Base-by-base conservation (phyloP, 306 rosid genomes). In the Malus asiatica region DNA sequence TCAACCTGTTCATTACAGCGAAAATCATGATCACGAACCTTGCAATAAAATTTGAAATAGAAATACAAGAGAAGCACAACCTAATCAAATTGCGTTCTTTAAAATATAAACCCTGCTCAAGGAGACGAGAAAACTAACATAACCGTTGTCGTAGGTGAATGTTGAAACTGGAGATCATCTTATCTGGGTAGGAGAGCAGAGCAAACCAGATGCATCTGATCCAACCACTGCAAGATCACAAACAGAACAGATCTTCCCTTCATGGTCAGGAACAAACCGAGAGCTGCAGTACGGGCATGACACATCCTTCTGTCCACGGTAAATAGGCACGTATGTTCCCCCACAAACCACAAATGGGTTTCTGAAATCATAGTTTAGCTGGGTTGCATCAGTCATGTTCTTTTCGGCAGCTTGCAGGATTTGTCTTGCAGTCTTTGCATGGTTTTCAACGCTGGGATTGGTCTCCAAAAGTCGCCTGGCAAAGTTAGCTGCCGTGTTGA, bases 281-380 rank as follows among this genome's bases (percentile, higher is more conserved):
- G 97, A 83, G 82, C 85, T 92, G 69, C 97, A 92, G 71, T 88
- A 92, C 0, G 97, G 92, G 83, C 97, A 92, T 70, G 90, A 84
- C 12, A 77, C 88, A 76, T 92, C 96, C 83, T 88, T 92, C 81
- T 92, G 96, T 59, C 97, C 97, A 11, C 96, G 86, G 76, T 92
- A 92, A 57, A 92, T 90, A 19, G 97, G 97, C 63, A 87, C 90
- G 67, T 90, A 92, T 66, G 97, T 92, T 57, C 91, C 93, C 10
- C 97, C 97, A 69, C 97, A 92, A 67, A 81, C 32, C 53, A 92
- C 93, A 87, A 92, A 92, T 29, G 97, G 97, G 75, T 92, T 92
- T 70, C 96, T 79, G 48, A 92, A 92, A 67, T 92, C 97, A 16
- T 92, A 92, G 77, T 90, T 88, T 79, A 92, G 84, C 82, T 83